phyloP scores from a whole-genome alignment of 169 alveolate genomes.

The Plasmodium malariae region DNA sequence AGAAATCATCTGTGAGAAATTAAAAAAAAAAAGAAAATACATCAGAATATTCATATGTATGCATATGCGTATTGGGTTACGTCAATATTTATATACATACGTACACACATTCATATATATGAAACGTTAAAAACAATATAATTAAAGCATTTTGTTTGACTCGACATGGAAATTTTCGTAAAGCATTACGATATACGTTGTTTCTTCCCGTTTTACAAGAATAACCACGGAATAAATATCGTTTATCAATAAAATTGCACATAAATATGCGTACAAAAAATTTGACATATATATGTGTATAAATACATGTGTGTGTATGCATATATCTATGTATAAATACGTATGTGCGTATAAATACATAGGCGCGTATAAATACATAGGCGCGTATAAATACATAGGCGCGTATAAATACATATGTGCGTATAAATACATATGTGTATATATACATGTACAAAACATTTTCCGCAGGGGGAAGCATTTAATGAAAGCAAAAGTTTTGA shows the following conservation, averaged over 20 bases:
- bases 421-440: background rate
- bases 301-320: background rate
- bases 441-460: background rate
- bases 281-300: no score
- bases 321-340: background rate
- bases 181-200: no score
- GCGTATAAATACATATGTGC: background rate
- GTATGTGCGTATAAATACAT: background rate
- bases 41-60: background rate
- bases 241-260: no score
- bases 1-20: slow-evolving; percentile 21
- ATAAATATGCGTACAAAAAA: no score
- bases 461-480: slow-evolving; percentile 30
- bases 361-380: background rate
- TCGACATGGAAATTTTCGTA: no score
- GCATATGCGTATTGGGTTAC: background rate
- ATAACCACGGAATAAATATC: no score
- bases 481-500: slow-evolving; percentile 39
- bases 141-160: no score
- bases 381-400: background rate
- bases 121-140: no score
- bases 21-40: slow-evolving; percentile 14
- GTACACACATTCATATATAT: no score
- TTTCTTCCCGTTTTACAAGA: no score
- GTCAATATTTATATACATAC: background rate